phyloP scores from a whole-genome alignment of 2,329 filamentous ascomycete species.

The Aspergillus ruber region DNA sequence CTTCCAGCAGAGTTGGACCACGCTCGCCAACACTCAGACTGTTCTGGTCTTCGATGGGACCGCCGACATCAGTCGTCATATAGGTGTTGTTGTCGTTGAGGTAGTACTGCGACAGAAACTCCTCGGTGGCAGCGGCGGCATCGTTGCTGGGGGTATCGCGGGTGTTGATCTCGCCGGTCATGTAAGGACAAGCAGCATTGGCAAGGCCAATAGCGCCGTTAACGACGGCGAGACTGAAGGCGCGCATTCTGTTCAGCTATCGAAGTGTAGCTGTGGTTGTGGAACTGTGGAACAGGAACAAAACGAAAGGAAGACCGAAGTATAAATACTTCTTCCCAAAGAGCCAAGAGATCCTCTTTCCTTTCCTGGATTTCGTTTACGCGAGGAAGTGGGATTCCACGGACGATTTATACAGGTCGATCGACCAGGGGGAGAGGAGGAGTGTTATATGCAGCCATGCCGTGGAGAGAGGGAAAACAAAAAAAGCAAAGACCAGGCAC shows the following conservation, averaged over 20 bases:
- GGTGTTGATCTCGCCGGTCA: slow-evolving; percentile 27
- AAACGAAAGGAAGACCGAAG: background rate
- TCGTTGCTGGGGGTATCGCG: slow-evolving; percentile 15
- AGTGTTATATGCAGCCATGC: no score
- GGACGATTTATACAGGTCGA: no score
- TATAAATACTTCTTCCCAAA: background rate
- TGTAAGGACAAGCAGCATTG: slow-evolving; percentile 37
- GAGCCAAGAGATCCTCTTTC: no score
- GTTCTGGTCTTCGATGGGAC: slow-evolving; percentile 60
- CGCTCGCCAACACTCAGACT: slow-evolving; percentile 61
- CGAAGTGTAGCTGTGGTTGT: background rate
- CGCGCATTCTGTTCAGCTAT: slow-evolving; percentile 18
- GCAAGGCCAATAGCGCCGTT: slow-evolving; percentile 24
- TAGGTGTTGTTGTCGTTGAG: slow-evolving; percentile 50
- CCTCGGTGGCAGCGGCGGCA: slow-evolving; percentile 27
- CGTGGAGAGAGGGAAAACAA: no score
- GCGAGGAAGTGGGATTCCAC: no score
- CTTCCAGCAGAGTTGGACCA: slow-evolving; percentile 63
- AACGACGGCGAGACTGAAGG: slow-evolving; percentile 18
- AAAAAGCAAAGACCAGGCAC: no score
- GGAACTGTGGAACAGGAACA: background rate
- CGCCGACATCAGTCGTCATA: slow-evolving; percentile 62
- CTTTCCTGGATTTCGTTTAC: no score
- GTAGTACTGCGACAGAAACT: slow-evolving; percentile 40
- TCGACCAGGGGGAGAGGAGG: no score